Percentiles rank a stretch among this genome's conserved stretches.
Evolutionary conservation across 805 yeast genomes (phyloP).

Genomic region (Kazachstania psychrophila): DNA sequence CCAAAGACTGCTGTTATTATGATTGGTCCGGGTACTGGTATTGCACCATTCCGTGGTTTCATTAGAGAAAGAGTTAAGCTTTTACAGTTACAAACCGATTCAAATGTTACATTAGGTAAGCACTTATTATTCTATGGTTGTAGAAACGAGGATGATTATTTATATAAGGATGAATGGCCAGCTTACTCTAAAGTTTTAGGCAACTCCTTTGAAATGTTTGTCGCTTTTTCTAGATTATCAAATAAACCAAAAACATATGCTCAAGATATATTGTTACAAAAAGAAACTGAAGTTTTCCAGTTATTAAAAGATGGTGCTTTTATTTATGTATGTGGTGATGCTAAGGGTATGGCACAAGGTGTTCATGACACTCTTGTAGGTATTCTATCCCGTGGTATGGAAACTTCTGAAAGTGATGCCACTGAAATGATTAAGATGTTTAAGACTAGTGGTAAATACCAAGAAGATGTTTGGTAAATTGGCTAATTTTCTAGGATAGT

Average conservation of each 20-base stretch:
- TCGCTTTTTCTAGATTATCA: conserved; percentile 81
- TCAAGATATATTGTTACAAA: conserved; percentile 62
- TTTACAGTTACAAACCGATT: conserved; percentile 28
- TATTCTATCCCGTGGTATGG: conserved; percentile 55
- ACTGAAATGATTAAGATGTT: conserved; percentile 67
- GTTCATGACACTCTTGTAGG: conserved; percentile 63
- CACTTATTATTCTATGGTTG: conserved; percentile 80
- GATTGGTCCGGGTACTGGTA: conserved; percentile 98
- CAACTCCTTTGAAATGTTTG: conserved; percentile 56
- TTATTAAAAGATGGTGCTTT: conserved; percentile 69
- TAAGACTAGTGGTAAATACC: conserved; percentile 80
- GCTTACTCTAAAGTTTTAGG: conserved; percentile 54
- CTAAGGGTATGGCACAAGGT: conserved; percentile 90
- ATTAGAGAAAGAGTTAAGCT: conserved; percentile 70
- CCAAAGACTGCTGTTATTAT: conserved; percentile 81
- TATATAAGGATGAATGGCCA: conserved; percentile 88
- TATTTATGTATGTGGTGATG: conserved; percentile 96
- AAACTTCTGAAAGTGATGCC: conserved; percentile 57
- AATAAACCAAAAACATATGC: conserved; percentile 60
- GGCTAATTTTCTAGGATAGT: too few species aligned
- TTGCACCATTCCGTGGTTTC: conserved; percentile 96
- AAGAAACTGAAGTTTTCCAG: conserved; percentile 34
- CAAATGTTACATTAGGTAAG: conserved; percentile 49
- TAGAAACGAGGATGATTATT: conserved; percentile 74
- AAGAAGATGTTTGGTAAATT: conserved; percentile 94